Evolutionary conservation across 805 yeast species (phyloP).

Genomic region (Barnettozyma californica): DNA sequence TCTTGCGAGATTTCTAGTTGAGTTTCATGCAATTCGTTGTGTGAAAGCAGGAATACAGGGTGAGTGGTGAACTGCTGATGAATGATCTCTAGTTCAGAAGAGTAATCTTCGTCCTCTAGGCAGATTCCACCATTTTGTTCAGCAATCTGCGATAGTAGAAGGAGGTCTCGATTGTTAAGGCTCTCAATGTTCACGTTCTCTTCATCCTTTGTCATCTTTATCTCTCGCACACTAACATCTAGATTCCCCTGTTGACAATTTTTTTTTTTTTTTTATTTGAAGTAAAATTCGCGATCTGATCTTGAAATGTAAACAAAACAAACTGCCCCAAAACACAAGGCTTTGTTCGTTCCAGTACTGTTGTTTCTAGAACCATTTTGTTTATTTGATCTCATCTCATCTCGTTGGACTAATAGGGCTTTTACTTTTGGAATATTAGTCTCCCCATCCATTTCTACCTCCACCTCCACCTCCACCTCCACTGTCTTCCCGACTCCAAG

Average conservation of each 20-base stretch:
- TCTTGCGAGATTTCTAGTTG: slow-evolving; percentile 8
- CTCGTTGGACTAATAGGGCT: background rate
- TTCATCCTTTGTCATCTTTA: background rate
- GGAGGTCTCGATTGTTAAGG: slow-evolving; percentile 20
- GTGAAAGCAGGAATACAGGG: slow-evolving; percentile 21
- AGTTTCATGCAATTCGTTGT: slow-evolving; percentile 16
- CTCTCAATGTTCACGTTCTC: slow-evolving; percentile 7
- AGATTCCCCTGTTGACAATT: background rate
- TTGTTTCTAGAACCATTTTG: background rate
- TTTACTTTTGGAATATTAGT: no score
- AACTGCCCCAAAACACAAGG: background rate
- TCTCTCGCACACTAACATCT: background rate
- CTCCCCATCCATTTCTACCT: no score
- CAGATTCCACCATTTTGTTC: slow-evolving; percentile 18
- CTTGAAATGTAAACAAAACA: background rate
- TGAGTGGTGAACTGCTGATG: slow-evolving; percentile 15
- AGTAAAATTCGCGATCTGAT: background rate
- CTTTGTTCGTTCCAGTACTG: background rate
- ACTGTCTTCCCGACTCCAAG: background rate
- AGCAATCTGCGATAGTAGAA: slow-evolving; percentile 19
- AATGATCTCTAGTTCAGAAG: slow-evolving; percentile 5
- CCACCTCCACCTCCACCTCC: no score
- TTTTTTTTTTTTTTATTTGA: no score
- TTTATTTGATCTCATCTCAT: background rate
- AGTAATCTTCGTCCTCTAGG: background rate